Evolutionary conservation across 1,284 basidiomycete genomes (phyloP).

Genomic region (Fomes fomentarius): DNA sequence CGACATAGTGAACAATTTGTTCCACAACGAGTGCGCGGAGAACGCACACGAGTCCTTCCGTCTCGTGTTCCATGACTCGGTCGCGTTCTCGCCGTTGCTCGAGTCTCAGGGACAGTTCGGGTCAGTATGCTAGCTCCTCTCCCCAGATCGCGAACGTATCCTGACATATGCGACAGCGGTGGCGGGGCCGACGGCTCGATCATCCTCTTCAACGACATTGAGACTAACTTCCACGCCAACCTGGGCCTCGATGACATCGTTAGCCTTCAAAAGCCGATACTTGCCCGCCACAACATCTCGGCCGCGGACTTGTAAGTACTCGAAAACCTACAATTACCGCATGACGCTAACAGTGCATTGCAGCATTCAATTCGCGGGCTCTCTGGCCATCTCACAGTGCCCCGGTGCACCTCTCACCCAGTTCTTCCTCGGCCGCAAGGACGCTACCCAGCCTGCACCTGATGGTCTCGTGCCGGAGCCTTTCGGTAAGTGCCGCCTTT

Average conservation of each 20-base stretch:
- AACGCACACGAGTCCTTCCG: conserved; percentile 4
- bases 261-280: conserved; percentile 21
- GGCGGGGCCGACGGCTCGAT: conserved; percentile 18
- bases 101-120: conserved; percentile 5
- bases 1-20: conserved; percentile 1
- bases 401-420: conserved; percentile 29
- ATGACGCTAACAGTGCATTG: conserved; percentile 15
- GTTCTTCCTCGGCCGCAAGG: conserved; percentile 22
- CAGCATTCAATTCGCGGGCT: conserved; percentile 33
- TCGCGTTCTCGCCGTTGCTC: conserved; percentile 16
- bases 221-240: conserved; percentile 10
- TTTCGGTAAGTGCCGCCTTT: conserved; percentile 2
- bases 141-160: no score
- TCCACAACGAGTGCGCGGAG: conserved; percentile 5
- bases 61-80: conserved; percentile 7
- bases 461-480: conserved; percentile 28
- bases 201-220: background rate
- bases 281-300: conserved; percentile 19
- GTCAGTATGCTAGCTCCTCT: background rate
- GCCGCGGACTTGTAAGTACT: no score
- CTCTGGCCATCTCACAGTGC: conserved; percentile 31
- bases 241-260: conserved; percentile 31
- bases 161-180: background rate
- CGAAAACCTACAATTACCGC: no score
- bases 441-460: conserved; percentile 22